A percentile compares a stretch with the other conserved stretches of the same genome.
These are phyloP conservation scores for Salicornia ramosissima DNA, from an alignment of 148 eudicot genomes.

Conservation along the genomic window DNA sequence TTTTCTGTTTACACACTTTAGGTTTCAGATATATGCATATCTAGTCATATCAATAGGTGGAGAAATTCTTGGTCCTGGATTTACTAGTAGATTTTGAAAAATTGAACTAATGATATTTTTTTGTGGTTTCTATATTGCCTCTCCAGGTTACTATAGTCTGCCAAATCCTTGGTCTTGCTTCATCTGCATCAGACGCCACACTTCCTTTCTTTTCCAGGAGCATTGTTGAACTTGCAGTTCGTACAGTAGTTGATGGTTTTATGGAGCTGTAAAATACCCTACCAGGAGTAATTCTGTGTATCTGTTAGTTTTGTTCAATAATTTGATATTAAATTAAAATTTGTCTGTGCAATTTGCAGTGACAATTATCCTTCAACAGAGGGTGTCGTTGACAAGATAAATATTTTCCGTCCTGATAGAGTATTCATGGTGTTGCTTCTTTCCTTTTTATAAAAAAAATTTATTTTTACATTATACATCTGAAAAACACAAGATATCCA, in stretches of 20 bases:
- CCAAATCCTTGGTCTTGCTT: slow-evolving; percentile 67
- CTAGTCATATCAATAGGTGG: too few species aligned
- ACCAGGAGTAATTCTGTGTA: slow-evolving; percentile 10
- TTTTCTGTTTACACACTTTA: too few species aligned
- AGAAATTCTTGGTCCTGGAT: too few species aligned
- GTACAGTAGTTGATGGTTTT: slow-evolving; percentile 91
- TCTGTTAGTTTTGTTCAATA: slow-evolving; percentile 9
- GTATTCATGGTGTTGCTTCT: slow-evolving; percentile 67
- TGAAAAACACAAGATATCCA: slow-evolving; percentile 1
- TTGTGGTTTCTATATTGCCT: neutral
- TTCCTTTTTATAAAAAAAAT: too few species aligned
- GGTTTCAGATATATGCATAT: too few species aligned
- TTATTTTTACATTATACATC: neutral
- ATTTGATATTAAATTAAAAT: slow-evolving; percentile 1
- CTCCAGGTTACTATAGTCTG: slow-evolving; percentile 84
- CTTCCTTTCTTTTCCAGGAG: slow-evolving; percentile 66
- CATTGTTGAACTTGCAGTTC: slow-evolving; percentile 55
- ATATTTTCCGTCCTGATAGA: slow-evolving; percentile 89
- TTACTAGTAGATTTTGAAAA: too few species aligned
- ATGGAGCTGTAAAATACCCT: slow-evolving; percentile 53
- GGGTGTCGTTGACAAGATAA: slow-evolving; percentile 77
- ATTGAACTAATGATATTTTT: neutral
- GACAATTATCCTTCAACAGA: slow-evolving; percentile 40
- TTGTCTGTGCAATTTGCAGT: slow-evolving; percentile 36
- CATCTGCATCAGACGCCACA: slow-evolving; percentile 53